phyloP scores from a whole-genome alignment of 1,139 yeast genomes.

The Blastobotrys raffinosifermentans region DNA sequence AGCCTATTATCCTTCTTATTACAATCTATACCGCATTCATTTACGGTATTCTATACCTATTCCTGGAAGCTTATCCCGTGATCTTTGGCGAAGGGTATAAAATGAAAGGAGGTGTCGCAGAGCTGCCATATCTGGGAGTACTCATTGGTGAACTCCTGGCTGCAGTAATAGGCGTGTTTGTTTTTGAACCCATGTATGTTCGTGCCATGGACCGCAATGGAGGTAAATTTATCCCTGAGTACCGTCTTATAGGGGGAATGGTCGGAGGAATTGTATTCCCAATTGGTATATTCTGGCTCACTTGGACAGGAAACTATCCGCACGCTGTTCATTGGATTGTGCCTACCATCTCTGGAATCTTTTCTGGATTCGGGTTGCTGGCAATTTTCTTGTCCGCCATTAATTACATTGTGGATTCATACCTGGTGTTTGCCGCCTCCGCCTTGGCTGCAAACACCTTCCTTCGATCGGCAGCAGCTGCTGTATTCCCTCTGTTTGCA shows the following conservation, averaged over 20 bases:
- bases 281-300: slow-evolving; percentile 74
- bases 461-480: not conserved
- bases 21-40: slow-evolving; percentile 77
- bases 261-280: slow-evolving; percentile 64
- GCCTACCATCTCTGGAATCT: slow-evolving; percentile 83
- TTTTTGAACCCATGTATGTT: slow-evolving; percentile 33
- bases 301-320: slow-evolving; percentile 78
- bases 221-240: slow-evolving; percentile 68
- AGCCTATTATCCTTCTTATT: slow-evolving; percentile 66
- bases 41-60: slow-evolving; percentile 73
- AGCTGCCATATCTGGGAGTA: slow-evolving; percentile 37
- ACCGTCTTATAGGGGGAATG: slow-evolving; percentile 72
- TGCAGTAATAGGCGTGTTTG: slow-evolving; percentile 3
- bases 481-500: slow-evolving; percentile 26
- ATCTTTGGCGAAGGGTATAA: slow-evolving; percentile 60
- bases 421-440: slow-evolving; percentile 27
- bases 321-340: slow-evolving; percentile 71
- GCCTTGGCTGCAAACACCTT: slow-evolving; percentile 5
- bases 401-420: slow-evolving; percentile 74
- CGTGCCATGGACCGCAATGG: slow-evolving; percentile 41
- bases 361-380: slow-evolving; percentile 47
- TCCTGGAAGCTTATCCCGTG: slow-evolving; percentile 74
- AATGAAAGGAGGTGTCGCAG: slow-evolving; percentile 50
- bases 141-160: slow-evolving; percentile 44
- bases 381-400: slow-evolving; percentile 48